Evolutionary conservation across 2,329 filamentous ascomycete genomes (phyloP).

Genomic region (Cercospora sojina): DNA sequence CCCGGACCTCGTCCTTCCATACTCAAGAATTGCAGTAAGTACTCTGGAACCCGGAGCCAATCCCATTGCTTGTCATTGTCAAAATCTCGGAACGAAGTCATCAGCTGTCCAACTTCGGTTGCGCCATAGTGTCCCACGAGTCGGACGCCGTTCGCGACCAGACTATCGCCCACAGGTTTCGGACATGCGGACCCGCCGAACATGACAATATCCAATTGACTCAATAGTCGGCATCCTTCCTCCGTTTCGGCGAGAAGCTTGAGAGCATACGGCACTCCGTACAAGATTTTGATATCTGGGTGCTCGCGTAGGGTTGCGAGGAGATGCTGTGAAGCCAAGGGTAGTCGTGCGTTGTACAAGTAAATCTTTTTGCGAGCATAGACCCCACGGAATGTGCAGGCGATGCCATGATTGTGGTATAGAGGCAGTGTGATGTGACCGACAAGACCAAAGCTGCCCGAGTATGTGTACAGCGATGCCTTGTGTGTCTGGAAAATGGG

Average conservation of each 20-base stretch:
- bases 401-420: constrained; percentile 61
- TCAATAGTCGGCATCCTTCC: constrained; percentile 45
- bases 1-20: constrained; percentile 35
- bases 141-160: constrained; percentile 37
- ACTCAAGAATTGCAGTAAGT: constrained; percentile 23
- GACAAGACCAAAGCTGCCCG: constrained; percentile 48
- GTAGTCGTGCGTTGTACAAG: constrained; percentile 56
- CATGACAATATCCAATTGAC: constrained; percentile 33
- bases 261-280: constrained; percentile 61
- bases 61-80: constrained; percentile 59
- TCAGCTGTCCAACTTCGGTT: constrained; percentile 62
- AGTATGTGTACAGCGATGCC: constrained; percentile 52
- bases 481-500: constrained; percentile 60
- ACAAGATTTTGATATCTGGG: constrained; percentile 52
- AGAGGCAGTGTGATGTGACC: constrained; percentile 58
- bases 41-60: constrained; percentile 48
- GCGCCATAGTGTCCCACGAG: constrained; percentile 43
- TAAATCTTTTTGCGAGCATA: constrained; percentile 52
- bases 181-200: constrained; percentile 39
- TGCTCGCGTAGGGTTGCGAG: constrained; percentile 32
- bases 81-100: constrained; percentile 57
- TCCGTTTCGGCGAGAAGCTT: constrained; percentile 62
- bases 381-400: constrained; percentile 55
- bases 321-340: constrained; percentile 49
- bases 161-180: constrained; percentile 37